Evolutionary conservation across 768 basidiomycete species (phyloP).

Genomic region (Boletus sp.): DNA sequence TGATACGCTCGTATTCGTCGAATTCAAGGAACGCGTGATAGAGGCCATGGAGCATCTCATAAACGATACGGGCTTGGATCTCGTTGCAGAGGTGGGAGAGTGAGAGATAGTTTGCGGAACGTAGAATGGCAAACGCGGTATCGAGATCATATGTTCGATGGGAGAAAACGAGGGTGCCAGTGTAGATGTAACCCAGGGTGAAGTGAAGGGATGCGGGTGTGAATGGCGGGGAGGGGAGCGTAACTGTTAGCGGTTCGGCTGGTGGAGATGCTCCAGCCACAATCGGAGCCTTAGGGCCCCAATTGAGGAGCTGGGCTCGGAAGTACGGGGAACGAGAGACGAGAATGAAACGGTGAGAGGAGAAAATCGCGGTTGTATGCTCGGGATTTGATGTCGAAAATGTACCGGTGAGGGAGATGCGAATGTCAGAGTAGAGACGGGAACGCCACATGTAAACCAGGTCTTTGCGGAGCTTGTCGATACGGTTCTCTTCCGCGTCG

Average conservation of each 20-base stretch:
- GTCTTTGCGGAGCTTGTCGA: slow-evolving; percentile 89
- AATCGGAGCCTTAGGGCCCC: slow-evolving; percentile 42
- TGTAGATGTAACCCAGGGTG: slow-evolving; percentile 91
- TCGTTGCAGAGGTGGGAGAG: slow-evolving; percentile 74
- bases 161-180: slow-evolving; percentile 90
- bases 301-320: slow-evolving; percentile 69
- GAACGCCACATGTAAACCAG: slow-evolving; percentile 97
- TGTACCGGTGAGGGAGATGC: slow-evolving; percentile 71
- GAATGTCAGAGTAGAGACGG: slow-evolving; percentile 88
- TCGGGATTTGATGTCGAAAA: slow-evolving; percentile 64
- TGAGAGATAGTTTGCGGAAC: slow-evolving; percentile 75
- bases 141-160: slow-evolving; percentile 90
- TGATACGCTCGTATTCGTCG: slow-evolving; percentile 71
- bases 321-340: slow-evolving; percentile 90
- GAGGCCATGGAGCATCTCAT: slow-evolving; percentile 89
- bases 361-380: slow-evolving; percentile 77
- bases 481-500: slow-evolving; percentile 51
- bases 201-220: slow-evolving; percentile 93
- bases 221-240: slow-evolving; percentile 87
- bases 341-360: slow-evolving; percentile 90
- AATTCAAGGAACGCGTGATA: slow-evolving; percentile 82
- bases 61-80: slow-evolving; percentile 74
- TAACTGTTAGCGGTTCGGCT: slow-evolving; percentile 55
- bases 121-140: slow-evolving; percentile 87
- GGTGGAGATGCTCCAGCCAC: slow-evolving; percentile 21